phyloP scores from a whole-genome alignment of 768 basidiomycete genomes.

The Leccinum longicurvipes region DNA sequence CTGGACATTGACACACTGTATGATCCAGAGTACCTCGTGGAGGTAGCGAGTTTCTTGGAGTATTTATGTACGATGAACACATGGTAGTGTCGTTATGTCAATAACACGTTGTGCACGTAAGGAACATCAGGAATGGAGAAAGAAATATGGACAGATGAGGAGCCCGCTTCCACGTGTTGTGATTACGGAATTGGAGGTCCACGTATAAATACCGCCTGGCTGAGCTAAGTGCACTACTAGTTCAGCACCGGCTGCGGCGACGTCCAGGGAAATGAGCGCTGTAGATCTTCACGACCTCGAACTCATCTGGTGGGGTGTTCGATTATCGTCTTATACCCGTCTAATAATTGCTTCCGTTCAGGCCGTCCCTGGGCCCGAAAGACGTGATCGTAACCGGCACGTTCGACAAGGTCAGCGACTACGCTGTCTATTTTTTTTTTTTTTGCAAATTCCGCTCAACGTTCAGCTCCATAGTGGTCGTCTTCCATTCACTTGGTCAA shows the following conservation, averaged over 20 bases:
- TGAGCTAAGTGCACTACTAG: not conserved
- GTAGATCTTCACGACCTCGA: slow-evolving; percentile 47
- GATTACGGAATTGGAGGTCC: slow-evolving; percentile 19
- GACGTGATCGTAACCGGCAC: slow-evolving; percentile 71
- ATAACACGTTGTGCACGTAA: slow-evolving; percentile 17
- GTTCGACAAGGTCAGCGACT: slow-evolving; percentile 64
- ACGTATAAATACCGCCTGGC: slow-evolving; percentile 22
- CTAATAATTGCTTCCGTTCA: slow-evolving; percentile 27
- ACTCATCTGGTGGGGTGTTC: slow-evolving; percentile 47
- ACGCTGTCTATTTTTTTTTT: not conserved
- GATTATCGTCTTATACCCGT: not conserved
- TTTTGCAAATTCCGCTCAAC: slow-evolving; percentile 4
- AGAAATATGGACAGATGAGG: not conserved
- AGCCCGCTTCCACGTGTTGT: slow-evolving; percentile 11
- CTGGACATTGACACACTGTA: not conserved
- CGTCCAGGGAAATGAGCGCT: slow-evolving; percentile 28
- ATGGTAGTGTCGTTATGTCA: not conserved
- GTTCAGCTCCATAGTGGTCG: slow-evolving; percentile 48
- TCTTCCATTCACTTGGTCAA: slow-evolving; percentile 53
- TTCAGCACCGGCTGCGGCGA: slow-evolving; percentile 21
- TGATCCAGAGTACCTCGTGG: slow-evolving; percentile 11
- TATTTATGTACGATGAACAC: not conserved
- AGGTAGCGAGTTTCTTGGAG: slow-evolving; percentile 6
- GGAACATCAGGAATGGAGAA: not conserved
- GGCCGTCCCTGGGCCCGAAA: slow-evolving; percentile 56